A percentile compares a stretch with the other conserved stretches of the same genome.
These are phyloP conservation scores for Boehmeria nivea DNA, from an alignment of 306 rosid species.

Conservation along the genomic window DNA sequence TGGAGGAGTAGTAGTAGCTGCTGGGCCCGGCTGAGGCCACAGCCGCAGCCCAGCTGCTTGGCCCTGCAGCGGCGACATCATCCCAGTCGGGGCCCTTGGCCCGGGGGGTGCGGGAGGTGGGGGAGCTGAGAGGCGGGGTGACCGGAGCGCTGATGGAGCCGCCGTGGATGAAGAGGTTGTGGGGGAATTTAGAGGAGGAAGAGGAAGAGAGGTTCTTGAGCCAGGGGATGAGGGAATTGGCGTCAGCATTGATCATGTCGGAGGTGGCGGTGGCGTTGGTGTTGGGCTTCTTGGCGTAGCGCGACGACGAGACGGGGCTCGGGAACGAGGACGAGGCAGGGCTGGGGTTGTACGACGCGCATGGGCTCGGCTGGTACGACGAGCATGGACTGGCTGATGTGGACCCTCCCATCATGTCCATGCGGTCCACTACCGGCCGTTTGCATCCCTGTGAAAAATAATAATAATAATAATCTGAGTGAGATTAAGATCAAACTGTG, in stretches of 20 bases:
- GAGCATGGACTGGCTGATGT: conserved; percentile 52
- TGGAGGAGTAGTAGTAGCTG: conserved; percentile 18
- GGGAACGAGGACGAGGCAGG: conserved; percentile 60
- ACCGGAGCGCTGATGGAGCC: conserved; percentile 65
- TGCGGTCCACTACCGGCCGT: conserved; percentile 32
- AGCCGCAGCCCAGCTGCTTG: neutral
- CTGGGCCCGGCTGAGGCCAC: conserved; percentile 33
- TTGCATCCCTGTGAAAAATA: conserved; percentile 42
- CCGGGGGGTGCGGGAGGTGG: conserved; percentile 48
- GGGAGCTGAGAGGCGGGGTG: conserved; percentile 61
- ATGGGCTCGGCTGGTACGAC: conserved; percentile 44
- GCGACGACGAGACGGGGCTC: conserved; percentile 46
- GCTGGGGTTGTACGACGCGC: conserved; percentile 46
- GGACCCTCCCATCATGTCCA: conserved; percentile 55
- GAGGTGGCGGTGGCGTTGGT: neutral
- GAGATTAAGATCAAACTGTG: too few species aligned
- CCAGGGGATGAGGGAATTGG: conserved; percentile 65
- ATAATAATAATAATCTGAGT: too few species aligned
- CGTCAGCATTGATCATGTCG: conserved; percentile 27
- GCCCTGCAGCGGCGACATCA: conserved; percentile 13
- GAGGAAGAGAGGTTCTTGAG: conserved; percentile 49
- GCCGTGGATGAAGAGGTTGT: conserved; percentile 36
- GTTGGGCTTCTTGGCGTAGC: conserved; percentile 31
- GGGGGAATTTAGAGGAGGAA: conserved; percentile 44
- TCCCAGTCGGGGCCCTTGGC: conserved; percentile 44